Conservation (phyloP, 192 early-diverging fungal genomes). For the Dimargaris cristalligena region DNA sequence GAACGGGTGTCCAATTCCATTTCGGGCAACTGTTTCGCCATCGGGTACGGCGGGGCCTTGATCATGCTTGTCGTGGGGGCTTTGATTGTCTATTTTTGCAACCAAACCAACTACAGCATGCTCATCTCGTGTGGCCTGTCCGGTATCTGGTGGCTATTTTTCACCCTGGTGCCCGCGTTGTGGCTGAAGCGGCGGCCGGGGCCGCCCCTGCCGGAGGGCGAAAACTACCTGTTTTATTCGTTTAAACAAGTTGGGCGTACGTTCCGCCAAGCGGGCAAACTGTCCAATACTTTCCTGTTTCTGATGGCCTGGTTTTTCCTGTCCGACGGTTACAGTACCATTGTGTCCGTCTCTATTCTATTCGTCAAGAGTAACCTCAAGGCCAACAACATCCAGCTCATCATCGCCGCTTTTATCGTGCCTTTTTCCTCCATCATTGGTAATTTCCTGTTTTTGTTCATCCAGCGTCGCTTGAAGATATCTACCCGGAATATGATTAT, state of each 20-base stretch:
- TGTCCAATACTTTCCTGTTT: slow-evolving; percentile 41
- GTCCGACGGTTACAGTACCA: slow-evolving; percentile 44
- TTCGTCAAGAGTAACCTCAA: slow-evolving; percentile 39
- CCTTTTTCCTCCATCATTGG: slow-evolving; percentile 37
- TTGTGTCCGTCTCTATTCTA: slow-evolving; percentile 35
- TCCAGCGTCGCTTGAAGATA: slow-evolving; percentile 31
- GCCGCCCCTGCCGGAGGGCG: slow-evolving; percentile 22
- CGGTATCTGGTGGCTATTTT: slow-evolving; percentile 30
- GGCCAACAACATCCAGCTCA: slow-evolving; percentile 25
- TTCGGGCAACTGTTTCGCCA: slow-evolving; percentile 25
- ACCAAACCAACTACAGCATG: slow-evolving; percentile 18
- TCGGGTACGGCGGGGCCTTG: slow-evolving; percentile 28
- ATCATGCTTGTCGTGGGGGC: slow-evolving; percentile 26
- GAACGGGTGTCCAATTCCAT: slow-evolving; percentile 20
- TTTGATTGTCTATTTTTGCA: slow-evolving; percentile 20
- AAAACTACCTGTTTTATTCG: slow-evolving; percentile 25
- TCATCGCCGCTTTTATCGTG: slow-evolving; percentile 37
- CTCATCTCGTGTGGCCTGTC: slow-evolving; percentile 19
- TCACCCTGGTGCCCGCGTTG: slow-evolving; percentile 21
- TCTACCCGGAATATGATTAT: slow-evolving; percentile 36
- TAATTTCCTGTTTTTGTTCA: slow-evolving; percentile 29
- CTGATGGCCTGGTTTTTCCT: slow-evolving; percentile 54
- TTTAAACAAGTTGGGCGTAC: slow-evolving; percentile 25
- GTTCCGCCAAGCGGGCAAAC: slow-evolving; percentile 24
- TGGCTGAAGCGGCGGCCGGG: slow-evolving; percentile 23